Base-by-base conservation (phyloP, 768 basidiomycete species). In the Phaffia australis region DNA sequence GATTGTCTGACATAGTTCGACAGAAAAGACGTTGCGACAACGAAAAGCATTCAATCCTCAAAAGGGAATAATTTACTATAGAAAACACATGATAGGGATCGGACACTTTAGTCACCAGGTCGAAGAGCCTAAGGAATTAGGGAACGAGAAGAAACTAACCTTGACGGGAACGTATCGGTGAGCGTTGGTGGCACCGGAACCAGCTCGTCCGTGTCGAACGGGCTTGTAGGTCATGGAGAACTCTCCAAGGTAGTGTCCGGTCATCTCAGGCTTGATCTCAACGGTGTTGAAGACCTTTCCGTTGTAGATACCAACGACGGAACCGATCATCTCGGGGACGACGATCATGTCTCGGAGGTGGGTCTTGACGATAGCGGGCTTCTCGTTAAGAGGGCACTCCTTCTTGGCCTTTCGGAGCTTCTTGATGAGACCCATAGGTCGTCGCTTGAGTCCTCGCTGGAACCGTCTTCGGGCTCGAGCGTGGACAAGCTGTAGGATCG, bases 241-340 rank as follows among this genome's bases (percentile, higher is more conserved):
- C 81, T 99, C 95, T 70, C 83, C 95, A 76, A 98, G 91, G 81
- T 99, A 98, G 85, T 94, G 93, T 68, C 95, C 95, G 70, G 88
- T 89, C 95, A 99, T 99, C 80, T 99, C 95, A 71, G 95, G 93
- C 82, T 94, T 98, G 82, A 98, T 93, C 80, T 98, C 94, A 70
- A 97, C 91, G 52, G 90, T 86, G 70, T 73, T 74, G 75, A 73
- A 75, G 47, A 63, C 64, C 70, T 70, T 70, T 56, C 70, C 70
- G 70, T 69, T 94, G 85, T 99, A 98, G 77, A 98, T 94, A 70
- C 95, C 95, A 70, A 97, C 85, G 71, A 98, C 89, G 74, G 85
- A 87, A 69, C 95, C 95, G 79, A 99, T 97, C 95, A 99, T 98
- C 82, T 99, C 95, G 59, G 95, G 95, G 68, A 99, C 95, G 79